A percentile compares a stretch with the other conserved stretches of the same genome.
phyloP scores from a whole-genome alignment of 116 monocot genomes.

The Trichopus zeylanicus region DNA sequence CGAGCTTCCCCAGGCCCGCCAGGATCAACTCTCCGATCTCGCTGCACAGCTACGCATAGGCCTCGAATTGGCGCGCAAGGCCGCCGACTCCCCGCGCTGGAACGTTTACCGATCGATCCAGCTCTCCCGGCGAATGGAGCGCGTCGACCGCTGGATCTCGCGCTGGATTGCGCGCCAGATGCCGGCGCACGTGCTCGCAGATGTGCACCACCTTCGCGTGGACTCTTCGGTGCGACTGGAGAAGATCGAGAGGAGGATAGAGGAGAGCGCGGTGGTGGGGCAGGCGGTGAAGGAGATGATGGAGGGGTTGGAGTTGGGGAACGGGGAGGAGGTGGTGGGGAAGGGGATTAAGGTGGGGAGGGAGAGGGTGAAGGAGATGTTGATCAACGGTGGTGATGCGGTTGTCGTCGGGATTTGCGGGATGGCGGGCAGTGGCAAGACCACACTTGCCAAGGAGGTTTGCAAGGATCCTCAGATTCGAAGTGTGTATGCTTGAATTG shows the following conservation, averaged over 20 bases:
- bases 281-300: conserved; percentile 15
- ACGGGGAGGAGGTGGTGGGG: conserved; percentile 12
- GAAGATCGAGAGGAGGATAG: conserved; percentile 9
- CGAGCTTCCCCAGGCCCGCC: conserved; percentile 36
- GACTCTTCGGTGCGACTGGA: conserved; percentile 27
- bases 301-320: conserved; percentile 12
- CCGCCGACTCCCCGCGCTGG: conserved; percentile 26
- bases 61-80: conserved; percentile 35
- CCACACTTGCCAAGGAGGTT: conserved; percentile 41
- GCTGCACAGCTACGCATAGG: conserved; percentile 16
- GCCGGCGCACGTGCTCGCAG: conserved; percentile 32
- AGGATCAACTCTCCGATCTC: conserved; percentile 35
- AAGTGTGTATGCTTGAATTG: conserved; percentile 20
- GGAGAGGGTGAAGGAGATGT: conserved; percentile 43
- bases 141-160: conserved; percentile 21
- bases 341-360: conserved; percentile 22
- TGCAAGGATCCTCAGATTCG: conserved; percentile 30
- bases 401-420: conserved; percentile 48
- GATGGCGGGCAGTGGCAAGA: conserved; percentile 57
- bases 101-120: conserved; percentile 42
- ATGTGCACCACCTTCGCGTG: conserved; percentile 33
- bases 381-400: conserved; percentile 12
- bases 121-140: conserved; percentile 39
- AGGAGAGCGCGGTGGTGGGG: not conserved
- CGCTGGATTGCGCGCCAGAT: conserved; percentile 31